phyloP scores from a whole-genome alignment of 116 monocot genomes.

The Posidonia oceanica region DNA sequence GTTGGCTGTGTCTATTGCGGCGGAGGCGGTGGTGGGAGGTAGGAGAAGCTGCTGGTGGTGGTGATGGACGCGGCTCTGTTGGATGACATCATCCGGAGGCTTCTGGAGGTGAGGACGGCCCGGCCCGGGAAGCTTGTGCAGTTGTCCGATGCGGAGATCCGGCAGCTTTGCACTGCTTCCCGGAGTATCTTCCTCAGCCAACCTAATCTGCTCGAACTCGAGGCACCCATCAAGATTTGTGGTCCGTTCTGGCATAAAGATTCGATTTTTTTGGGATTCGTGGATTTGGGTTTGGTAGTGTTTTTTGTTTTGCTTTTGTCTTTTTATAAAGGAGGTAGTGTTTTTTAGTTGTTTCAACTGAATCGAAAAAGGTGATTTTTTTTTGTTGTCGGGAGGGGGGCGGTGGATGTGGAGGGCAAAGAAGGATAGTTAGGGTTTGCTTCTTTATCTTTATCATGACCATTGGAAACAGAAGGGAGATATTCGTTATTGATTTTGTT shows the following conservation, averaged over 20 bases:
- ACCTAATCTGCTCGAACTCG: conserved; percentile 59
- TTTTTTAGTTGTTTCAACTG: background rate
- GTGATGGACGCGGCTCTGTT: conserved; percentile 15
- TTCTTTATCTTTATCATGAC: background rate
- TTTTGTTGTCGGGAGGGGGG: too few species aligned
- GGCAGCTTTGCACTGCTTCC: conserved; percentile 46
- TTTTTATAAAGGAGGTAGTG: background rate
- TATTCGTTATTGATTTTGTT: too few species aligned
- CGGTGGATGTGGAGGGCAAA: too few species aligned
- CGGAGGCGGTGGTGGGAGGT: too few species aligned
- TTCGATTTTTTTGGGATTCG: background rate
- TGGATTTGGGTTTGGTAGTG: too few species aligned
- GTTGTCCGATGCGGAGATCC: conserved; percentile 45
- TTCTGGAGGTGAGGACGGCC: conserved; percentile 13
- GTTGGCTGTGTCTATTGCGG: background rate
- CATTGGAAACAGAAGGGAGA: too few species aligned
- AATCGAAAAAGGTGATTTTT: background rate
- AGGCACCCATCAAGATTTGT: conserved; percentile 86
- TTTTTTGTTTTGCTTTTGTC: background rate
- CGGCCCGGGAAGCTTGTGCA: conserved; percentile 28
- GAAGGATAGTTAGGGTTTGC: background rate
- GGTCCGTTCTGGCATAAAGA: conserved; percentile 19
- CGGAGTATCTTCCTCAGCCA: conserved; percentile 56
- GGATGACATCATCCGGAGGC: conserved; percentile 18
- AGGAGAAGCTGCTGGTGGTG: too few species aligned